phyloP scores from a whole-genome alignment of 1,284 basidiomycete species.

The Moniliella sp. region DNA sequence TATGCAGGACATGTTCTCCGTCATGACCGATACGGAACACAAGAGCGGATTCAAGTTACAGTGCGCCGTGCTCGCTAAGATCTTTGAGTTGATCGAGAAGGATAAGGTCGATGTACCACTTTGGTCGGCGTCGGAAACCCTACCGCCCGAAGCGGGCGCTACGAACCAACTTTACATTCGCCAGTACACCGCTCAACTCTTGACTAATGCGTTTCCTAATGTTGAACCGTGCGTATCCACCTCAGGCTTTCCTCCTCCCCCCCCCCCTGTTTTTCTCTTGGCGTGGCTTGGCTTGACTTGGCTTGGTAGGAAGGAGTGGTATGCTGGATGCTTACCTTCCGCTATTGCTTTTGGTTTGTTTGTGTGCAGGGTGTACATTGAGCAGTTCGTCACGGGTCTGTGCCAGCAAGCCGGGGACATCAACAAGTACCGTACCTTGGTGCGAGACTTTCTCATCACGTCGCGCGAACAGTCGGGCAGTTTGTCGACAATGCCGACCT shows the following conservation, averaged over 20 bases:
- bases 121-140: slow-evolving; percentile 49
- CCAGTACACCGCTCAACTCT: slow-evolving; percentile 65
- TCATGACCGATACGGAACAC: slow-evolving; percentile 90
- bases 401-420: slow-evolving; percentile 71
- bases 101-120: slow-evolving; percentile 62
- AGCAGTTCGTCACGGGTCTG: slow-evolving; percentile 46
- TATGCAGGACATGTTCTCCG: slow-evolving; percentile 88
- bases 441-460: slow-evolving; percentile 46
- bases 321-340: not conserved
- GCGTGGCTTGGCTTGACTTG: not conserved
- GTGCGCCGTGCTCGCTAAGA: slow-evolving; percentile 46
- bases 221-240: slow-evolving; percentile 42
- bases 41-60: slow-evolving; percentile 45
- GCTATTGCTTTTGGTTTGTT: not conserved
- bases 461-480: slow-evolving; percentile 40
- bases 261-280: too few relatives aligned
- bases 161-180: slow-evolving; percentile 65
- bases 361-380: slow-evolving; percentile 31
- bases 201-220: slow-evolving; percentile 72
- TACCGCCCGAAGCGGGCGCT: slow-evolving; percentile 53
- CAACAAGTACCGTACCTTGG: slow-evolving; percentile 53
- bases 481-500: slow-evolving; percentile 55
- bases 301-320: not conserved
- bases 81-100: slow-evolving; percentile 79
- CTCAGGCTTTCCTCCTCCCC: too few relatives aligned